Conservation (phyloP, 2,329 filamentous ascomycete genomes). For the Colletotrichum truncatum region DNA sequence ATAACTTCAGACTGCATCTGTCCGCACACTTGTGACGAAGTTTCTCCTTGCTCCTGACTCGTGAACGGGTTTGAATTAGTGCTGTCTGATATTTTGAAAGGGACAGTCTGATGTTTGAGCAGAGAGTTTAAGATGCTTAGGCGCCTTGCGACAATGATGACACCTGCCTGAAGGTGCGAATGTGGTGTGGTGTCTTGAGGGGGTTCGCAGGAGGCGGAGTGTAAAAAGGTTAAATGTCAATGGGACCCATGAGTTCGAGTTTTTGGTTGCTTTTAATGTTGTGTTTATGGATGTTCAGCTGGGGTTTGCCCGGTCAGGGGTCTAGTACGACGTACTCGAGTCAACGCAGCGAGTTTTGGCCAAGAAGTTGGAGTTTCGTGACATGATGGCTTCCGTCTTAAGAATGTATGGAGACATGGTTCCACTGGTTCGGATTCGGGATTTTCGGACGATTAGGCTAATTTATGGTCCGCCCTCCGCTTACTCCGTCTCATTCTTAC, state of each 20-base stretch:
- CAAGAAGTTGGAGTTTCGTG: constrained; percentile 25
- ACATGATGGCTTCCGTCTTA: constrained; percentile 4
- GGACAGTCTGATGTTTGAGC: too few relatives aligned
- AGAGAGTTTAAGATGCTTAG: not conserved
- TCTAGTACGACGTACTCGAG: not conserved
- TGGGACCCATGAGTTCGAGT: not conserved
- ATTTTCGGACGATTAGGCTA: not conserved
- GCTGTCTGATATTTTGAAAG: not conserved
- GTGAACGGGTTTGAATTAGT: not conserved
- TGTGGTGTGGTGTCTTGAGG: not conserved
- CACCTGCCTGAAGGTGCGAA: not conserved
- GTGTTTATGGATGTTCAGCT: not conserved
- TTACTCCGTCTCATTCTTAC: not conserved
- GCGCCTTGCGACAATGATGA: constrained; percentile 4
- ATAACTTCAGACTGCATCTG: constrained; percentile 19
- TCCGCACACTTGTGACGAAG: constrained; percentile 19
- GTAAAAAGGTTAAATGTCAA: not conserved
- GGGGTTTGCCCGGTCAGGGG: too few relatives aligned
- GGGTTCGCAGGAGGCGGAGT: constrained; percentile 4
- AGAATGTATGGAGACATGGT: constrained; percentile 9
- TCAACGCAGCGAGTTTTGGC: constrained; percentile 11
- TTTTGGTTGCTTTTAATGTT: not conserved
- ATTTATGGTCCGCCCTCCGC: not conserved
- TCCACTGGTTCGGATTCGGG: constrained; percentile 9
- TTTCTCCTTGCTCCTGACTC: not conserved